Percentiles rank a stretch among this genome's conserved stretches.
Conservation (phyloP, 495 filamentous ascomycete species). For the Annulohypoxylon bovei region DNA sequence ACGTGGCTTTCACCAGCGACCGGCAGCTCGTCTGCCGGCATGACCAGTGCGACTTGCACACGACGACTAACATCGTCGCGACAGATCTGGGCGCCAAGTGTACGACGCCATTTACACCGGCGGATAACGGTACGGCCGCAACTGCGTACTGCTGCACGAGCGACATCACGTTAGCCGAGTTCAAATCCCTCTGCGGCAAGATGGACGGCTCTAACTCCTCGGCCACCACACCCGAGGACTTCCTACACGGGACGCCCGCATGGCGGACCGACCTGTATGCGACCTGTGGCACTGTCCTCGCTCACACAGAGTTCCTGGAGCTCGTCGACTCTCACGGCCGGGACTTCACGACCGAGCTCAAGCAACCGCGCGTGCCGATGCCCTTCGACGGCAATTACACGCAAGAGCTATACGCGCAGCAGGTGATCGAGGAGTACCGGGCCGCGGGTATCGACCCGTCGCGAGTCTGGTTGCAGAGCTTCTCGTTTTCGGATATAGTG, state of each 20-base stretch:
- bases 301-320: slow-evolving; percentile 63
- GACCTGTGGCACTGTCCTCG: slow-evolving; percentile 63
- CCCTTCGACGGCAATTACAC: slow-evolving; percentile 70
- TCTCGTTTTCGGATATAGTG: slow-evolving; percentile 66
- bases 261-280: slow-evolving; percentile 69
- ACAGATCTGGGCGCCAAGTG: slow-evolving; percentile 69
- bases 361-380: slow-evolving; percentile 67
- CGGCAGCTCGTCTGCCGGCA: slow-evolving; percentile 70
- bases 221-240: slow-evolving; percentile 63
- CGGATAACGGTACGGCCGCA: slow-evolving; percentile 50
- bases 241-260: slow-evolving; percentile 61
- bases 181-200: slow-evolving; percentile 68
- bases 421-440: slow-evolving; percentile 68
- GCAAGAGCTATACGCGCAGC: slow-evolving; percentile 64
- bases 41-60: slow-evolving; percentile 70
- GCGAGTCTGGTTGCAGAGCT: slow-evolving; percentile 69
- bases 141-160: slow-evolving; percentile 69
- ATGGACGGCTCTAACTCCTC: slow-evolving; percentile 67
- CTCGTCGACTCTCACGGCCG: slow-evolving; percentile 62
- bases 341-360: slow-evolving; percentile 70
- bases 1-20: slow-evolving; percentile 70
- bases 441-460: slow-evolving; percentile 59
- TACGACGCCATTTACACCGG: slow-evolving; percentile 66
- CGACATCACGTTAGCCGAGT: slow-evolving; percentile 69
- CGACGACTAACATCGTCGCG: slow-evolving; percentile 69